Evolutionary conservation across 2,329 filamentous ascomycete genomes (phyloP).

Genomic region (Drechslerella coelobrocha): DNA sequence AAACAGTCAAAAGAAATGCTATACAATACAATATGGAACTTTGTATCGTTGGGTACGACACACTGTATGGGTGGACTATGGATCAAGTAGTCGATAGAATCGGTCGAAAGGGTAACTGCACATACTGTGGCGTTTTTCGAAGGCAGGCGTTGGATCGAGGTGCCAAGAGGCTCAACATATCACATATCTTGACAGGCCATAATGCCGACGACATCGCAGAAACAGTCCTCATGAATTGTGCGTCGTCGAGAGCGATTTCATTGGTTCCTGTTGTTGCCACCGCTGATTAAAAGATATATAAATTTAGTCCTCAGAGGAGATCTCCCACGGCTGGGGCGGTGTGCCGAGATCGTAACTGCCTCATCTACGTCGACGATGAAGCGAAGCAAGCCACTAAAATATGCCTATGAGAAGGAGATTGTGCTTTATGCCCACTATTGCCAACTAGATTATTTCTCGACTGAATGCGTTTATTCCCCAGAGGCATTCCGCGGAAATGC

Average conservation of each 20-base stretch:
- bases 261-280: not conserved
- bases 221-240: conserved; percentile 90
- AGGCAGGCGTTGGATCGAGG: conserved; percentile 92
- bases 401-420: conserved; percentile 98
- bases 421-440: conserved; percentile 97
- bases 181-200: conserved; percentile 94
- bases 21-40: conserved; percentile 88
- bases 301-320: conserved; percentile 76
- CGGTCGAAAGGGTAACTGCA: conserved; percentile 98
- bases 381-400: conserved; percentile 94
- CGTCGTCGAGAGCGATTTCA: not conserved
- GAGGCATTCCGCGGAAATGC: conserved; percentile 95
- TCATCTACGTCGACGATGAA: conserved; percentile 84
- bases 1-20: conserved; percentile 95
- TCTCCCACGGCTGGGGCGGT: conserved; percentile 81
- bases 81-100: conserved; percentile 96
- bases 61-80: conserved; percentile 99
- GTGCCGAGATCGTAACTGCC: conserved; percentile 86
- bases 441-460: conserved; percentile 96
- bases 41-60: conserved; percentile 88
- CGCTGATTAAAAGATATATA: conserved; percentile 50
- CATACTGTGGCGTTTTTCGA: conserved; percentile 95
- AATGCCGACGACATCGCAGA: conserved; percentile 98
- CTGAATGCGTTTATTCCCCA: conserved; percentile 97
- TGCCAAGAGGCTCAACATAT: conserved; percentile 82